phyloP scores from a whole-genome alignment of 164 flowering plant species.

The Saururus chinensis region DNA sequence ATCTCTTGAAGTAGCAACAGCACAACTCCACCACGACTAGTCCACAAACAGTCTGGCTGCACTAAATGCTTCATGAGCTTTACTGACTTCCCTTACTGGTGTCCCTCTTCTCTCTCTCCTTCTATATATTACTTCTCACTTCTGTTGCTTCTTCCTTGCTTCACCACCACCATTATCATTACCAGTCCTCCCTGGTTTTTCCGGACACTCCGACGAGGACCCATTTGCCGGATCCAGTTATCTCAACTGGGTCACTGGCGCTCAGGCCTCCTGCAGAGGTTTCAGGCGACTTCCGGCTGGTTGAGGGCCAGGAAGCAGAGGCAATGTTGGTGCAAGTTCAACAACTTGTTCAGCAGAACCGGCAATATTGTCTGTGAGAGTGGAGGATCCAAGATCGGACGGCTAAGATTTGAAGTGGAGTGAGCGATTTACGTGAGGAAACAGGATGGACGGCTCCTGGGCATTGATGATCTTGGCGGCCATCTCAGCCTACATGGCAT shows the following conservation, averaged over 20 bases:
- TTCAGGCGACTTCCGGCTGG: background rate
- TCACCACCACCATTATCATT: background rate
- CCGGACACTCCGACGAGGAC: too few species aligned
- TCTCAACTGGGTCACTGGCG: background rate
- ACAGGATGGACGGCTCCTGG: conserved; percentile 29
- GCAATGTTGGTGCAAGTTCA: background rate
- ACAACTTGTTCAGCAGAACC: background rate
- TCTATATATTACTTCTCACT: background rate
- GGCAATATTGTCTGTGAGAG: background rate
- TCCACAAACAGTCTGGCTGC: conserved; percentile 10
- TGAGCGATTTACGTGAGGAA: background rate
- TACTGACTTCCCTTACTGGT: background rate
- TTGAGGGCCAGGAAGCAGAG: background rate
- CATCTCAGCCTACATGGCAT: conserved; percentile 29
- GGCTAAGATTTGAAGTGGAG: background rate
- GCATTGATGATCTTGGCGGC: conserved; percentile 15
- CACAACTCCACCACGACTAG: conserved; percentile 9
- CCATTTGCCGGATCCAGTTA: background rate
- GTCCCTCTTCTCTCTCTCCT: too few species aligned
- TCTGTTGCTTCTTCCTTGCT: too few species aligned
- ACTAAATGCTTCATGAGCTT: conserved; percentile 13
- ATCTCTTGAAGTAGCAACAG: background rate
- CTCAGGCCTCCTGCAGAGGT: background rate
- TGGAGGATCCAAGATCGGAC: background rate
- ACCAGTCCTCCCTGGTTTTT: too few species aligned